phyloP scores from a whole-genome alignment of 257 asterid genomes.

The Fraxinus quadrangulata region DNA sequence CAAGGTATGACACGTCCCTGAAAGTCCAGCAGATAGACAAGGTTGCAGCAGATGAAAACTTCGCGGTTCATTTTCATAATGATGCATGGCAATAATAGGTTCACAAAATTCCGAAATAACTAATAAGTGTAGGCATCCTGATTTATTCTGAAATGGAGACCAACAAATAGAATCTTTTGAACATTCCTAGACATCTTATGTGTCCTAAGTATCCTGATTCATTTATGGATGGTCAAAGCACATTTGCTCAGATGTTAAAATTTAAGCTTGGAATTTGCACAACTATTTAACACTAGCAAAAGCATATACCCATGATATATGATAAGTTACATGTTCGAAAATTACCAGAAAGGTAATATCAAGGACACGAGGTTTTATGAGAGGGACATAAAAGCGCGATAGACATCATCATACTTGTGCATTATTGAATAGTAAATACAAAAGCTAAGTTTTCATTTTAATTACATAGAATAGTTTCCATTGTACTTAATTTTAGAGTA shows the following conservation, averaged over 20 bases:
- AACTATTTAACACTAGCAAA: neutral
- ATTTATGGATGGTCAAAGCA: neutral
- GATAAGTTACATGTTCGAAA: neutral
- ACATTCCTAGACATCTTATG: neutral
- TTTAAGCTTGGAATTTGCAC: neutral
- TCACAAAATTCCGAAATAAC: conserved; percentile 13
- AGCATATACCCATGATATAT: neutral
- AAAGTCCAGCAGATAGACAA: conserved; percentile 32
- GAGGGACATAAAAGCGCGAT: neutral
- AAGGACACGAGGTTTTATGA: neutral
- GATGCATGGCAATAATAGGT: conserved; percentile 6
- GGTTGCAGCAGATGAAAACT: conserved; percentile 24
- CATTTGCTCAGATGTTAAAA: neutral
- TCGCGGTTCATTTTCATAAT: conserved; percentile 1
- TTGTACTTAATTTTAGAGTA: neutral
- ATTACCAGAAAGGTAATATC: neutral
- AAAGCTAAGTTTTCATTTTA: no score
- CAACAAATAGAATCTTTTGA: neutral
- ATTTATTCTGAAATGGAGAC: conserved; percentile 3
- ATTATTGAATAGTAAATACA: neutral
- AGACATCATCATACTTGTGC: neutral
- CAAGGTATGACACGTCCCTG: conserved; percentile 99
- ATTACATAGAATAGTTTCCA: neutral
- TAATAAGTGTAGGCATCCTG: conserved; percentile 2
- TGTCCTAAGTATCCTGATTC: neutral